Conservation (phyloP, 352 stramenopile genomes). For the Globisporangium splendens region DNA sequence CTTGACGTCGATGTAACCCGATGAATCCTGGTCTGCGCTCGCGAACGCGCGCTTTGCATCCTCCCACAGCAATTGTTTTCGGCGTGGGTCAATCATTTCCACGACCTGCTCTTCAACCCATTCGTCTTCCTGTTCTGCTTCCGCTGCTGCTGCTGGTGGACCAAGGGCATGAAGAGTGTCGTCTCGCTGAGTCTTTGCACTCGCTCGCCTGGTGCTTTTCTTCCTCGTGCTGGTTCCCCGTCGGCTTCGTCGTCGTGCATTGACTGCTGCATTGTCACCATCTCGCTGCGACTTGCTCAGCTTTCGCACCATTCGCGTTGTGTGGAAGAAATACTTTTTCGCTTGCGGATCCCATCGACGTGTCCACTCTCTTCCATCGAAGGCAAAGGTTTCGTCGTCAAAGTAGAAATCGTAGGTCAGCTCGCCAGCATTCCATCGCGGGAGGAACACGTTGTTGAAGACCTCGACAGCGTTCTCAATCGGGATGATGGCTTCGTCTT, state of each 20-base stretch:
- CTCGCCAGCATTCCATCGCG: conserved; percentile 39
- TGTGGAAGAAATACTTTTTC: conserved; percentile 35
- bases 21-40: conserved; percentile 29
- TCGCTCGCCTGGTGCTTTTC: conserved; percentile 8
- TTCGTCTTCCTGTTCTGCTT: conserved; percentile 11
- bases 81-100: conserved; percentile 34
- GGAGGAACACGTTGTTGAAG: conserved; percentile 39
- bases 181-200: background rate
- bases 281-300: conserved; percentile 8
- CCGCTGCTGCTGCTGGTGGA: background rate
- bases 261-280: background rate
- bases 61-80: conserved; percentile 30
- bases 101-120: conserved; percentile 26
- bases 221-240: conserved; percentile 1
- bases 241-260: conserved; percentile 5
- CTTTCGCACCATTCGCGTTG: conserved; percentile 10
- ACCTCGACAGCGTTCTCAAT: conserved; percentile 37
- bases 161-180: background rate
- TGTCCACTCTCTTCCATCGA: conserved; percentile 31
- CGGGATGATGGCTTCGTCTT: conserved; percentile 40
- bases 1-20: conserved; percentile 30
- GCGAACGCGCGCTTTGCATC: conserved; percentile 28
- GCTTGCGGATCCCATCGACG: conserved; percentile 26
- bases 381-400: conserved; percentile 43
- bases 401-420: conserved; percentile 60